Base-by-base conservation (phyloP, 768 basidiomycete genomes). In the Collybia mongolica region DNA sequence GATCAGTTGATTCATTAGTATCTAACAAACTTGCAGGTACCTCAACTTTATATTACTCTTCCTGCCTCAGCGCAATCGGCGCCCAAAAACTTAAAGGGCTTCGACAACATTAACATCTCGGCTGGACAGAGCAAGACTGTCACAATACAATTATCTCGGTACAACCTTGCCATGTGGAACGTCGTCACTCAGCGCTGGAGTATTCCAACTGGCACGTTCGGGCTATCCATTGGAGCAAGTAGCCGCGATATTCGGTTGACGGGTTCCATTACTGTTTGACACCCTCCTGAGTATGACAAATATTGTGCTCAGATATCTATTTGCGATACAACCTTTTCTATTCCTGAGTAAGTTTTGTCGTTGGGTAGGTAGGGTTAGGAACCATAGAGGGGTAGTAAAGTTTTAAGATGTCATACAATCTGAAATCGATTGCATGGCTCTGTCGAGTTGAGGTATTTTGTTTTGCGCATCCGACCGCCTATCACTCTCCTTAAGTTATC, bases 111-210 rank as follows among this genome's bases (percentile, higher is more conserved):
- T 28, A 75, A 66, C 55, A 62, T 80, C 44, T 58, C 57, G 1
- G 72, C 75, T 0, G 77, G 76, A 8, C 67, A 76, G 54, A 74
- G 72, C 23, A 70, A 66, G 48, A 72, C 62, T 2, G 78, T 81
- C n/a, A 72, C 72, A 6, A 60, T 82, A 54, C 57, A 71, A 42
- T 67, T 83, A 18, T 73, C 76, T 4, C 71, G 79, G 18, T 78
- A 77, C 51, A 76, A 79, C 54, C 68, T 83, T 40, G 73, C 78
- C 0, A 72, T 79, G 12, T 86, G 80, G 80, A 72, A 81, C 57
- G 77, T 79, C 18, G 64, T 63, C 11, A 65, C 65, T 14, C 81
- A 85, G 62, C 65, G 72, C n/a, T 86, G 83, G 83, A 61, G 68
- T 37, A 67, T 82, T 6, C 80, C 81, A 1, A 63, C 64, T 4